Base-by-base conservation (phyloP, 192 early-diverging fungal species). In the Linnemannia hyalina region DNA sequence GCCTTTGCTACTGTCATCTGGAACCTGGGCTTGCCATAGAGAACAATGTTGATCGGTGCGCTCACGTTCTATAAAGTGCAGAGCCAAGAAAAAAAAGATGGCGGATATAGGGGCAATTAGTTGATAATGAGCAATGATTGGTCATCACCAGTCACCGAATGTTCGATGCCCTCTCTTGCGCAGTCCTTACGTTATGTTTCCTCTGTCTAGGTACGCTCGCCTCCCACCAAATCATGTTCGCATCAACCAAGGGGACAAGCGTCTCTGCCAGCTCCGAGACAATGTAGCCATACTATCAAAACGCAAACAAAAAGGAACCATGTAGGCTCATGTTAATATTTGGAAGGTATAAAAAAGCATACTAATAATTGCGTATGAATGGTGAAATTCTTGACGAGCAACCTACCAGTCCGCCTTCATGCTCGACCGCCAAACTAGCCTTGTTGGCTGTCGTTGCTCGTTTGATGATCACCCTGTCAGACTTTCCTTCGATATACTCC, bases 201-300 rank as follows among this genome's bases (percentile, higher is more conserved):
- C 40, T 68, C 71, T 80, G 78, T 20, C 83, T 70, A 46, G 83
- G 83, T 1, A 85, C 83, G 22, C 54, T 77, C 7, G 83, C 78
- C 3, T 85, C 83, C 83, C 83, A 85, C 83, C 83, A 85, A n/a
- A 85, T 80, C 78, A 85, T 85, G 18, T 80, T 80, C 2, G 83
- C 83, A 46, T 85, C 83, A 6, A 85, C 83, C 49, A 85, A 75
- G 16, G 83, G 83, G 20, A 85, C 83, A 40, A 85, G 83, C 11
- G 78, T 85, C 42, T 85, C 83, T 80, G 83, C 83, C 41, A 80
- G 49, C 40, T 86, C 84, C 20, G 84, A 86, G 16, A 86, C 84
- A 38, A 86, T 86, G 65, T 86, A 86, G 3, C 84, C 84, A 60
- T 86, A 86, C 84, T 86, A 70, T 26, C n/a, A 3, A 57, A 71